Evolutionary conservation across 371 early-diverging fungal species (phyloP).

Genomic region (Mucor racemosus): DNA sequence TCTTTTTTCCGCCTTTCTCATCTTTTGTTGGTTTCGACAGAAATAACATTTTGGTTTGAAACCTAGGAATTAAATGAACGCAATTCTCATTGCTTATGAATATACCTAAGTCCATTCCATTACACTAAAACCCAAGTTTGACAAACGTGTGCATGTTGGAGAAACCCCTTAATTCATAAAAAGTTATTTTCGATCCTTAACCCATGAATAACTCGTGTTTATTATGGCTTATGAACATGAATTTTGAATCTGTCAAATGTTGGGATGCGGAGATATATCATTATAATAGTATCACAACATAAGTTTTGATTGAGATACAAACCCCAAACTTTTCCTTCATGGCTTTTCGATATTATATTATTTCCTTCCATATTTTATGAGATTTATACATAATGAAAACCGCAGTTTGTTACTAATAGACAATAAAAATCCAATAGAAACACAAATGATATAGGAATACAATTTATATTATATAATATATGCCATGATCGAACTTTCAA

Average conservation of each 20-base stretch:
- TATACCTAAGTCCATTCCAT: not conserved
- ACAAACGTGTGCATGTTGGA: not conserved
- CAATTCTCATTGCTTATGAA: not conserved
- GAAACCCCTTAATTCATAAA: not conserved
- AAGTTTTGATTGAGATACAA: not conserved
- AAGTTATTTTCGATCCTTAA: not conserved
- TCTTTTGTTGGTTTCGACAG: not conserved
- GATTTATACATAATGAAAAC: no score
- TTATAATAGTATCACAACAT: not conserved
- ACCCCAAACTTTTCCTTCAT: not conserved
- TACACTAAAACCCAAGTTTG: not conserved
- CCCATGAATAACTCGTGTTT: no score
- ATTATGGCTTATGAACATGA: no score
- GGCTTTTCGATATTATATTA: no score
- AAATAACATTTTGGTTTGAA: not conserved
- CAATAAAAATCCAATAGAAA: no score
- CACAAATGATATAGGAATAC: no score
- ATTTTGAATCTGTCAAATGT: not conserved
- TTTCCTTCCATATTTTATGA: no score
- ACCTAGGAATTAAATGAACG: not conserved
- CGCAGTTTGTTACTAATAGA: no score
- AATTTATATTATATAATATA: no score
- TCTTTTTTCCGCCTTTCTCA: not conserved
- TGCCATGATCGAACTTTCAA: not conserved
- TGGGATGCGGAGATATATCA: constrained; percentile 1